phyloP scores from a whole-genome alignment of 805 yeast genomes.

The Saccharomyces cerevisiae region DNA sequence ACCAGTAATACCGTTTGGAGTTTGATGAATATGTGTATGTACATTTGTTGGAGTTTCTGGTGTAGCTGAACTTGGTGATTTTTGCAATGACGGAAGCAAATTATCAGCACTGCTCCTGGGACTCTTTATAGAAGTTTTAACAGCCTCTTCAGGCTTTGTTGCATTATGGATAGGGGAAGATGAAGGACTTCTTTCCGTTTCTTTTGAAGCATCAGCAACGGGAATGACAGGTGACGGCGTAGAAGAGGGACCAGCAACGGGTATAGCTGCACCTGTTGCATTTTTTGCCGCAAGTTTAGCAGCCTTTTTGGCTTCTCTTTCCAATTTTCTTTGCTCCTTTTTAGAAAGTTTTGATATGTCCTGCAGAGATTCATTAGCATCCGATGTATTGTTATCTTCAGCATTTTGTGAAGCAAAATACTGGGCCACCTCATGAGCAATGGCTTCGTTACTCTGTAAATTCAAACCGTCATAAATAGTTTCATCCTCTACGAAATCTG shows the following conservation, averaged over 20 bases:
- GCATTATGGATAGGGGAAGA: constrained; percentile 14
- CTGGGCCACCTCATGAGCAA: constrained; percentile 43
- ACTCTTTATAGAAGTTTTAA: constrained; percentile 4
- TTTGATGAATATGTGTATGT: constrained; percentile 29
- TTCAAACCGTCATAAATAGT: constrained; percentile 83
- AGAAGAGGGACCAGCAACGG: neutral
- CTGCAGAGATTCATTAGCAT: constrained; percentile 2
- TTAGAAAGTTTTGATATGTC: constrained; percentile 25
- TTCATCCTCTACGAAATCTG: constrained; percentile 87
- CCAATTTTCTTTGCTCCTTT: constrained; percentile 29
- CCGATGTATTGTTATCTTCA: constrained; percentile 19
- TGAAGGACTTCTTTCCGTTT: constrained; percentile 6
- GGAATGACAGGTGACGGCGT: constrained; percentile 2
- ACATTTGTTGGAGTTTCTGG: constrained; percentile 11
- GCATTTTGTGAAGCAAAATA: constrained; percentile 25
- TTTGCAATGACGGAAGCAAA: constrained; percentile 3
- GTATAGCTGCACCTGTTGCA: constrained; percentile 10
- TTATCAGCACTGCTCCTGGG: constrained; percentile 11
- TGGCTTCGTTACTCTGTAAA: constrained; percentile 49
- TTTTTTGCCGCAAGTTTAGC: constrained; percentile 28
- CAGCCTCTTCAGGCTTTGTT: neutral
- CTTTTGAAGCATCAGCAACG: neutral
- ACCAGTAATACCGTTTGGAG: constrained; percentile 26
- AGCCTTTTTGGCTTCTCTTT: constrained; percentile 31
- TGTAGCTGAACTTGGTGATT: constrained; percentile 2